phyloP scores from a whole-genome alignment of 2,329 filamentous ascomycete genomes.

The Xylariaceae sp. region DNA sequence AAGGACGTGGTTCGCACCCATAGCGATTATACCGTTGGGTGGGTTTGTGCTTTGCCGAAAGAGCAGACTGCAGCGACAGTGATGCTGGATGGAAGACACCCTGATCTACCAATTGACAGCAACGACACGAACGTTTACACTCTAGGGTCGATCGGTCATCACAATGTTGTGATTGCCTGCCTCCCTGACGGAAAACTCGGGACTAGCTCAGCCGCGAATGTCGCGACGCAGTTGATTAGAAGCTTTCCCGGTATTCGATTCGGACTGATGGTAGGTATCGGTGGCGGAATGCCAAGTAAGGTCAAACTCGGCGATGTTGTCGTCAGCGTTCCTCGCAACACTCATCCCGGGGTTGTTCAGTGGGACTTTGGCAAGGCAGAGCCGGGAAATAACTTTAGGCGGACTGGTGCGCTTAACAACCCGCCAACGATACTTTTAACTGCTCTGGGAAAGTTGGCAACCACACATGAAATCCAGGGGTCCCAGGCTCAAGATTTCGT shows the following conservation, averaged over 20 bases:
- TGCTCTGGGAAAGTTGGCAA: constrained; percentile 16
- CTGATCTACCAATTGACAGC: constrained; percentile 4
- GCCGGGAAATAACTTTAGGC: constrained; percentile 11
- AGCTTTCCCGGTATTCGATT: constrained; percentile 33
- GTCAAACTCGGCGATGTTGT: constrained; percentile 25
- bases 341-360: constrained; percentile 19
- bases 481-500: no score
- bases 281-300: constrained; percentile 23
- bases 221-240: constrained; percentile 28
- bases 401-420: constrained; percentile 15
- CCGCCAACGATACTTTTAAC: constrained; percentile 18
- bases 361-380: constrained; percentile 22
- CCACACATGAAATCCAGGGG: no score
- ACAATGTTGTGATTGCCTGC: constrained; percentile 21
- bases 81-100: constrained; percentile 21
- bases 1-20: no score
- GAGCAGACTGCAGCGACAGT: constrained; percentile 19
- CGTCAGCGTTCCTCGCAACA: constrained; percentile 13
- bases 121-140: constrained; percentile 14
- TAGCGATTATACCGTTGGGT: constrained; percentile 22
- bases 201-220: constrained; percentile 30
- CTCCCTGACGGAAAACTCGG: constrained; percentile 27
- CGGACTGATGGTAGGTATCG: constrained; percentile 42
- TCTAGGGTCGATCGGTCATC: constrained; percentile 16
- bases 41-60: constrained; percentile 19